Conservation (phyloP, 1,284 basidiomycete species). For the Ustilago vetiveriae region DNA sequence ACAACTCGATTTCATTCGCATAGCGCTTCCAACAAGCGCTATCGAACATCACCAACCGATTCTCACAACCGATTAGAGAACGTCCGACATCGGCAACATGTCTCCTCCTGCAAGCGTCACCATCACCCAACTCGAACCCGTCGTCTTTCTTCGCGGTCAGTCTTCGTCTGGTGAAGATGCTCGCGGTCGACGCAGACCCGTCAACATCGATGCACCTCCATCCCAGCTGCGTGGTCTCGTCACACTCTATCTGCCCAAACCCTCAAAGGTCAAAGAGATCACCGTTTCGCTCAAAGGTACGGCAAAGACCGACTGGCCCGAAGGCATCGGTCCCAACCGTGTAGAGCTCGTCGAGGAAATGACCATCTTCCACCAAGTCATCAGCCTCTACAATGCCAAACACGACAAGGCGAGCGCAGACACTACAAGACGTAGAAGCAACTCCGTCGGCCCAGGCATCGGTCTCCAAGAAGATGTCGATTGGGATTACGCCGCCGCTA, state of each 20-base stretch:
- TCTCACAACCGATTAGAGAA: no score
- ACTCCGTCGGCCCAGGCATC: slow-evolving; percentile 82
- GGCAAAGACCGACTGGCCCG: slow-evolving; percentile 78
- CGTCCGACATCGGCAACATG: slow-evolving; percentile 21
- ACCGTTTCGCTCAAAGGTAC: slow-evolving; percentile 81
- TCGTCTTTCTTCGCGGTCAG: slow-evolving; percentile 62
- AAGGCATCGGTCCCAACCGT: slow-evolving; percentile 83
- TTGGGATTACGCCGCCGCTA: slow-evolving; percentile 61
- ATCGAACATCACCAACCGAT: no score
- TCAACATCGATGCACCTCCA: slow-evolving; percentile 71
- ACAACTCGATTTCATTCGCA: neutral
- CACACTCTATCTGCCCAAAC: slow-evolving; percentile 80
- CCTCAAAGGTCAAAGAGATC: slow-evolving; percentile 87
- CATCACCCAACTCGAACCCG: slow-evolving; percentile 59
- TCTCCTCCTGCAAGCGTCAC: slow-evolving; percentile 46
- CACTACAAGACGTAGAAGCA: slow-evolving; percentile 69
- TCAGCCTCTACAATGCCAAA: slow-evolving; percentile 74
- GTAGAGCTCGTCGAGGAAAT: slow-evolving; percentile 84
- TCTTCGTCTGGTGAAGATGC: slow-evolving; percentile 52
- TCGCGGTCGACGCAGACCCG: slow-evolving; percentile 47
- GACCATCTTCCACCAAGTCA: slow-evolving; percentile 77
- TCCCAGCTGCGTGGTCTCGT: slow-evolving; percentile 88
- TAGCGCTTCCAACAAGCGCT: no score
- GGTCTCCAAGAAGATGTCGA: slow-evolving; percentile 68
- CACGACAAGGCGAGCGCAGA: slow-evolving; percentile 11